Evolutionary conservation across 176 grass and related monocot species (phyloP).

Genomic region (Oryza brachyantha): DNA sequence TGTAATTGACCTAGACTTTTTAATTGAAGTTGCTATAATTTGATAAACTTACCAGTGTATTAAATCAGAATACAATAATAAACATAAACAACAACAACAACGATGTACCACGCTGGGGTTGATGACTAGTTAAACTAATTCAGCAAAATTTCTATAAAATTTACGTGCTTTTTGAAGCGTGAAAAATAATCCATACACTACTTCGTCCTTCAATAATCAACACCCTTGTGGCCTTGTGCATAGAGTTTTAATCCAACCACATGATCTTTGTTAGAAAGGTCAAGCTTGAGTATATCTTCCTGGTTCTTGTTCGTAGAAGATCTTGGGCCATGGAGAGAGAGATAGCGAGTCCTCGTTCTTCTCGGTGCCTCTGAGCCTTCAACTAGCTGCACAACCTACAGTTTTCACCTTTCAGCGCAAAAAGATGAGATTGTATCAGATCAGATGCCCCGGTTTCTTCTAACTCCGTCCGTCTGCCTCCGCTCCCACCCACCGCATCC

Average conservation of each 20-base stretch:
- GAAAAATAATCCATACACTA: not conserved
- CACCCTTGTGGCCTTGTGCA: not conserved
- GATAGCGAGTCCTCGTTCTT: not conserved
- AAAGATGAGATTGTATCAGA: slow-evolving; percentile 15
- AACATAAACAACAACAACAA: too few relatives aligned
- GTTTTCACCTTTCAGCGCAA: slow-evolving; percentile 20
- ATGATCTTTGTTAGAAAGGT: not conserved
- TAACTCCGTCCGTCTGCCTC: slow-evolving; percentile 24
- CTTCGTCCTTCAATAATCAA: not conserved
- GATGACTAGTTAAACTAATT: too few relatives aligned
- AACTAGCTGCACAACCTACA: not conserved
- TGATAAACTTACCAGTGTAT: too few relatives aligned
- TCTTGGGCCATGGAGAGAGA: not conserved
- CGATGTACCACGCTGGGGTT: too few relatives aligned
- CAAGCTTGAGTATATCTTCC: not conserved
- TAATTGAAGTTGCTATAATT: too few relatives aligned
- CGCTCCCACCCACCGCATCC: slow-evolving; percentile 25
- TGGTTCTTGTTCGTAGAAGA: slow-evolving; percentile 7
- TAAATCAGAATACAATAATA: too few relatives aligned
- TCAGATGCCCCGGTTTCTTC: slow-evolving; percentile 17
- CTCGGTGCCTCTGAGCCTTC: not conserved
- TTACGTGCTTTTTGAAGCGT: too few relatives aligned
- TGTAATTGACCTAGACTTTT: too few relatives aligned
- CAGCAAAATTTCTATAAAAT: too few relatives aligned
- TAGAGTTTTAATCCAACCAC: not conserved